Evolutionary conservation across 1,139 yeast genomes (phyloP), one percentile per base, ranked within the genome.

Genomic region (Diutina catenulata): DNA sequence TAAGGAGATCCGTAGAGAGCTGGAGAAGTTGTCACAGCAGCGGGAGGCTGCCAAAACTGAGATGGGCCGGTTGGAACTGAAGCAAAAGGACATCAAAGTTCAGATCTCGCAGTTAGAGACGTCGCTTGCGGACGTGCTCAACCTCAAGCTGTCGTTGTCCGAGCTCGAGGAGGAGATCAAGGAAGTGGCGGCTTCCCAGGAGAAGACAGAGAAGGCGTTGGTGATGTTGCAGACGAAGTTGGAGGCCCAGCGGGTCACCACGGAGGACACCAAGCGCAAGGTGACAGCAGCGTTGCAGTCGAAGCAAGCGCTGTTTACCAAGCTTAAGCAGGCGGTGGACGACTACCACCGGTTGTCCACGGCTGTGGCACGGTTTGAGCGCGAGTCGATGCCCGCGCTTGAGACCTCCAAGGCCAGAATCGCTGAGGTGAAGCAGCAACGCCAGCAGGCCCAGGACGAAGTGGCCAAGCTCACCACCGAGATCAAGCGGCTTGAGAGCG

Each of bases 361-460:
- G 5, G 35, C 20, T 13, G 25, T 31, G 3, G 25, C 21, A 9
- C 35, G 35, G 6, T 31, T 19, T 13, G 35, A 31, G 5, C 24
- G 51, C 3, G 41, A 56, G 15, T 56, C 74, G 3, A 52, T 71
- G 1, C 65, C 65, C 8, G 82, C 78, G 36, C 52, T 82, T 16
- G 83, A 80, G 49, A 55, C 51, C 8, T 49, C 56, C 43, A 64
- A 57, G 36, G 56, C 54, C 6, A 65, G 66, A 35, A 66, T 58
- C 29, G 55, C 56, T 5, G 60, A 63, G 33, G 56, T 76, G 28
- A 76, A 73, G 26, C 20, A 11, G 11, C 10, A 10, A 10, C 32
- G 28, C n/a, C 20, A 27, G 5, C n/a, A 27, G 15, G 15, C 8
- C 10, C 5, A n/a, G 5, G 20, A 9, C 16, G 13, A 10, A 5